These are phyloP conservation scores for Mycena metata DNA, from an alignment of 768 basidiomycete species.

Conservation along the genomic window DNA sequence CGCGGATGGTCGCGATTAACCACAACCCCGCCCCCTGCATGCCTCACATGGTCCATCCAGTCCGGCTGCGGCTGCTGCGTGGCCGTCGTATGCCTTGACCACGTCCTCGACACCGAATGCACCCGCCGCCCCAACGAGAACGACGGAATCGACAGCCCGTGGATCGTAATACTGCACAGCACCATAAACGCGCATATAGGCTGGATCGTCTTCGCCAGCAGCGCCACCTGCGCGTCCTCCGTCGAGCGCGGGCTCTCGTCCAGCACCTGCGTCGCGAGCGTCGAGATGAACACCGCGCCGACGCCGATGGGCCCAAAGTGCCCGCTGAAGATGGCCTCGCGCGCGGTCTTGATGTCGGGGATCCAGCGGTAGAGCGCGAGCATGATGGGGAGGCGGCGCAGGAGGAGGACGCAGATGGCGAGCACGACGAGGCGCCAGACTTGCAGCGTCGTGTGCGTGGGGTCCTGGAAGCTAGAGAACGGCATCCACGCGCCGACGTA, in stretches of 20 bases:
- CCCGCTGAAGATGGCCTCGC: conserved; percentile 94
- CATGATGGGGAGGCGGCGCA: conserved; percentile 89
- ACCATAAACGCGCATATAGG: conserved; percentile 98
- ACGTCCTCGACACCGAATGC: conserved; percentile 91
- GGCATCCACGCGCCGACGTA: conserved; percentile 99
- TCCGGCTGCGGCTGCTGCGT: conserved; percentile 64
- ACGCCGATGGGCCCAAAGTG: conserved; percentile 95
- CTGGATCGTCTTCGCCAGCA: conserved; percentile 83
- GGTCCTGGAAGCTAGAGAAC: conserved; percentile 82
- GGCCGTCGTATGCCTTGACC: conserved; percentile 78
- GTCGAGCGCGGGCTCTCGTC: conserved; percentile 52
- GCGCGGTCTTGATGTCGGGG: conserved; percentile 94
- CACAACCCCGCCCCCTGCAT: conserved; percentile 77
- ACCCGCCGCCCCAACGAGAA: conserved; percentile 94
- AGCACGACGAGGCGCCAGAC: conserved; percentile 90
- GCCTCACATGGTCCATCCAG: conserved; percentile 84
- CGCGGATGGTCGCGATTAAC: conserved; percentile 80
- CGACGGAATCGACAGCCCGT: conserved; percentile 93
- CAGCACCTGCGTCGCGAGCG: conserved; percentile 77
- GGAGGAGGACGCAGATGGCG: conserved; percentile 83
- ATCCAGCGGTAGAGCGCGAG: conserved; percentile 91
- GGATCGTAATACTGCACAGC: conserved; percentile 87
- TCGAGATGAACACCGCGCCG: conserved; percentile 90
- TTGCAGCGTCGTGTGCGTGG: conserved; percentile 69
- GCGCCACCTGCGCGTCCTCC: conserved; percentile 69